Evolutionary conservation across 2,329 filamentous ascomycete genomes (phyloP), one percentile per base, ranked within the genome.

Genomic region (Colletotrichum tropicale): DNA sequence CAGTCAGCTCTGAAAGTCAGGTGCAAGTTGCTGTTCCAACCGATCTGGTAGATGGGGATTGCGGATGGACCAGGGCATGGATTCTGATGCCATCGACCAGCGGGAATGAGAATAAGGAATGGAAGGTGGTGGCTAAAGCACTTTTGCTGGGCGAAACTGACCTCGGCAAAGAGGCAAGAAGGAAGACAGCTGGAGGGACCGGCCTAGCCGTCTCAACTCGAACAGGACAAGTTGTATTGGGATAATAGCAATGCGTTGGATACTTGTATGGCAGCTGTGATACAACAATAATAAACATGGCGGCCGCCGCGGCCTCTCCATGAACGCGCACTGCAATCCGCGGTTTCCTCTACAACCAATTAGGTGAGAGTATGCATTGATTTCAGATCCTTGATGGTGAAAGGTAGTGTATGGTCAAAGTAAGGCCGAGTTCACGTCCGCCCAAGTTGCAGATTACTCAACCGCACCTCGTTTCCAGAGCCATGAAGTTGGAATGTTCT

Each of bases 31-130:
- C 70, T 1, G 34, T 69, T 10, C 56, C 65, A 13, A 30, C 55
- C 3, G 70, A 73, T 5, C 38, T 73, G 18, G 36, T 73, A 18
- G 9, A 55, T 9, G 56, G 30, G 6, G 56, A 73, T 28, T 73
- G 65, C 28, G 65, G 65, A n/a, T 73, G 70, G 65, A 56, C 58
- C 4, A 38, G 70, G 30, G 70, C 65, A 15, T 73, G 70, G 70
- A 26, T 73, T 24, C 6, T 73, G 21, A 24, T 48, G 15, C 56
- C 65, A 10, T 9, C 18, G 4, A 38, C 36, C 10, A 38, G 18
- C 6, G 12, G 52, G 7, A 24, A 62, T 9, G 10, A 16, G 4
- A 6, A 32, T 5, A 21, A 18, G n/a, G 21, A 4, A 8, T 73
- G 70, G 65, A 68, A 30, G 13, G 13, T 64, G 3, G 70, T 34